Evolutionary conservation across 495 filamentous ascomycete genomes (phyloP).

Genomic region (Tuber microsphaerosporum): DNA sequence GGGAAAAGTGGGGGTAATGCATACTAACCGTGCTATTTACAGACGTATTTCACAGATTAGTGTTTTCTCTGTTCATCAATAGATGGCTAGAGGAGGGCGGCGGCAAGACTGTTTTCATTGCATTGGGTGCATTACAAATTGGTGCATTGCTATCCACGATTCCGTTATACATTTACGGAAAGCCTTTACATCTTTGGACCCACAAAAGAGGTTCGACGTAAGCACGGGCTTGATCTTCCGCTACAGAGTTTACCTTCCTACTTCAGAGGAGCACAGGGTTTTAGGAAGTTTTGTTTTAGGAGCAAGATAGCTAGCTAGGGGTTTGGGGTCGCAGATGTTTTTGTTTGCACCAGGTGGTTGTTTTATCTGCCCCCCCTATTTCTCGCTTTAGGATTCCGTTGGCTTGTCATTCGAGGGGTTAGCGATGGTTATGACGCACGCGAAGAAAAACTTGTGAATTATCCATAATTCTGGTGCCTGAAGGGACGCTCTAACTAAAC

Average conservation of each 20-base stretch:
- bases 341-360: not conserved
- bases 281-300: not conserved
- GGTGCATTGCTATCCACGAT: slow-evolving; percentile 66
- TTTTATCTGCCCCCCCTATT: not conserved
- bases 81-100: slow-evolving; percentile 72
- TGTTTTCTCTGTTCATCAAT: slow-evolving; percentile 88
- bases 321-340: not conserved
- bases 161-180: slow-evolving; percentile 94
- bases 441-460: not conserved
- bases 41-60: slow-evolving; percentile 79
- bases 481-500: not conserved
- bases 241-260: not conserved
- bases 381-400: not conserved
- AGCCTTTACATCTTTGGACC: slow-evolving; percentile 94
- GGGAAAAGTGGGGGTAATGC: not conserved
- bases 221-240: slow-evolving; percentile 47
- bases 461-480: not conserved
- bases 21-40: slow-evolving; percentile 17
- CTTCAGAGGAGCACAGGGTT: not conserved
- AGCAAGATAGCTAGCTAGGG: not conserved
- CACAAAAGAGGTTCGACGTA: slow-evolving; percentile 84
- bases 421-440: not conserved
- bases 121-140: slow-evolving; percentile 80
- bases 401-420: not conserved
- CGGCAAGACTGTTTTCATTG: slow-evolving; percentile 68